Conservation (phyloP, 2,329 filamentous ascomycete genomes). For the Magnaporthiopsis incrustans region DNA sequence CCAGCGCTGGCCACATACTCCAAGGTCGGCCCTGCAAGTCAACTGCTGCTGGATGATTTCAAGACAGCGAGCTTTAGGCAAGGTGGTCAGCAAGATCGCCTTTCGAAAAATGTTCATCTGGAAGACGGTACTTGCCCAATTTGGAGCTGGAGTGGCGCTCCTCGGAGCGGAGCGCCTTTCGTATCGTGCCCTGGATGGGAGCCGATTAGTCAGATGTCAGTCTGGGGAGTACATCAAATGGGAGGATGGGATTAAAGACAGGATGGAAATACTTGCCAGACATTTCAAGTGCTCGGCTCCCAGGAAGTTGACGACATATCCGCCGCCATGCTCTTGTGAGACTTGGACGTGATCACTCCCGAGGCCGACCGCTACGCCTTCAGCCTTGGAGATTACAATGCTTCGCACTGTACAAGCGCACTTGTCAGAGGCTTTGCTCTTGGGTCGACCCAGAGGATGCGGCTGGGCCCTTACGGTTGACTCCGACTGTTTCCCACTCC, state of each 20-base stretch:
- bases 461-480: background rate
- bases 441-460: background rate
- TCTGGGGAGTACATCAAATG: background rate
- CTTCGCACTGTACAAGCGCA: background rate
- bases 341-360: constrained; percentile 39
- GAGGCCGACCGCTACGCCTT: background rate
- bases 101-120: background rate
- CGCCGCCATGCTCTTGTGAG: constrained; percentile 40
- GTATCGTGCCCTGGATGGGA: background rate
- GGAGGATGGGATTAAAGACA: background rate
- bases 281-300: constrained; percentile 42
- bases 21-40: constrained; percentile 46
- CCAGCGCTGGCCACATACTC: constrained; percentile 47
- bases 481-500: constrained; percentile 2
- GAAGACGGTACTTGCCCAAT: background rate
- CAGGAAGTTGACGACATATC: constrained; percentile 39
- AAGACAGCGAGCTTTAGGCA: constrained; percentile 37
- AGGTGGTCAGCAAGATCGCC: background rate
- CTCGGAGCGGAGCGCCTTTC: background rate
- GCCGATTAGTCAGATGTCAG: background rate
- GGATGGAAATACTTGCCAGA: constrained; percentile 23
- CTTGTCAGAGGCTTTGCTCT: background rate
- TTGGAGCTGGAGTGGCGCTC: background rate
- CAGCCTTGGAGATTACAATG: background rate
- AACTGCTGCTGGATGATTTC: constrained; percentile 47